A percentile compares a stretch with the other conserved stretches of the same genome.
These are phyloP conservation scores for Lodderomyces pseudojiufengensis DNA, from an alignment of 1,139 yeast species.

Conservation along the genomic window DNA sequence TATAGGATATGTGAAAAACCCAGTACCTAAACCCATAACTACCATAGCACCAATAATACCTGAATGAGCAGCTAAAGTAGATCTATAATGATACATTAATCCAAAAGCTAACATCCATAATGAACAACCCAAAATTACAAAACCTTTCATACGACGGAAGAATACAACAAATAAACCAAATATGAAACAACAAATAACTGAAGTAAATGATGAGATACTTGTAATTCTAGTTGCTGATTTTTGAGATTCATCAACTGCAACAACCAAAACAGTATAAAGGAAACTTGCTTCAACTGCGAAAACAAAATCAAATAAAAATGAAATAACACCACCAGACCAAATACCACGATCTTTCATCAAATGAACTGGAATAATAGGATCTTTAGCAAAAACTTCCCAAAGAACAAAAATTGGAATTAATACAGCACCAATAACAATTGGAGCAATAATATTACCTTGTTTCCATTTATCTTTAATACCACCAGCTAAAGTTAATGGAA, in stretches of 20 bases:
- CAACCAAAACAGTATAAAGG: slow-evolving; percentile 33
- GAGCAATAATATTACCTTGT: slow-evolving; percentile 30
- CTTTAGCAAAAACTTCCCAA: slow-evolving; percentile 33
- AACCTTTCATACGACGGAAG: slow-evolving; percentile 28
- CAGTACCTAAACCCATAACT: slow-evolving; percentile 36
- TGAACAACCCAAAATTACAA: slow-evolving; percentile 31
- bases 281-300: slow-evolving; percentile 29
- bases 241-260: slow-evolving; percentile 29
- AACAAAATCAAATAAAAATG: slow-evolving; percentile 29
- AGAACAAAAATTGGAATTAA: slow-evolving; percentile 29
- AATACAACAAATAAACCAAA: slow-evolving; percentile 31
- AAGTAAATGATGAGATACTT: slow-evolving; percentile 30
- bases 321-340: slow-evolving; percentile 29
- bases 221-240: slow-evolving; percentile 36
- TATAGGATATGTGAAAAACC: slow-evolving; percentile 34
- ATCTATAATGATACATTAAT: slow-evolving; percentile 31
- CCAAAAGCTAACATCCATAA: slow-evolving; percentile 38
- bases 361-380: slow-evolving; percentile 31
- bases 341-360: slow-evolving; percentile 37
- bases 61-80: slow-evolving; percentile 23
- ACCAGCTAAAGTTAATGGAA: slow-evolving; percentile 39
- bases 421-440: slow-evolving; percentile 35
- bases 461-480: slow-evolving; percentile 28
- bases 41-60: slow-evolving; percentile 36
- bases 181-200: slow-evolving; percentile 30